Percentiles rank a stretch among this genome's conserved stretches.
These are phyloP conservation scores for Cercophora scortea DNA, from an alignment of 495 filamentous ascomycete genomes.

Conservation along the genomic window DNA sequence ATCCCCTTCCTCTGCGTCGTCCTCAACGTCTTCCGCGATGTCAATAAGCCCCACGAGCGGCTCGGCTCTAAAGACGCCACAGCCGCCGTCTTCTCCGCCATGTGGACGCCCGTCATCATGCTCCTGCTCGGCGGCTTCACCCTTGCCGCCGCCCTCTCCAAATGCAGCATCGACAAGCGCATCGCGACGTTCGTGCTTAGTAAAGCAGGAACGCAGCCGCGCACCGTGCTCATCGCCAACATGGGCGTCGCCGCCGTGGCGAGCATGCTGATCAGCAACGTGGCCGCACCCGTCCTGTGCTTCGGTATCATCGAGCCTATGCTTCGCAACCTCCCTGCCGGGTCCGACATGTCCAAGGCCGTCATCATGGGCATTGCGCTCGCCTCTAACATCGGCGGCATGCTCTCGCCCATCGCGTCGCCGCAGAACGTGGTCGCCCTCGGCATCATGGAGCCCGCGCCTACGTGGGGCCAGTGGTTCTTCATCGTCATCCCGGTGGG, in stretches of 20 bases:
- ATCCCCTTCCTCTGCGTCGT: conserved; percentile 92
- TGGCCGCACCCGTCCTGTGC: conserved; percentile 95
- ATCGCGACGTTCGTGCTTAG: conserved; percentile 96
- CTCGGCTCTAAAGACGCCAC: conserved; percentile 69
- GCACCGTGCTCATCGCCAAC: conserved; percentile 81
- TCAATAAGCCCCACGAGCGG: conserved; percentile 59
- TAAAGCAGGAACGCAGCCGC: conserved; percentile 86
- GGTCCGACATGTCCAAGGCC: conserved; percentile 87
- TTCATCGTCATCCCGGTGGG: conserved; percentile 91
- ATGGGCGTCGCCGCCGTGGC: conserved; percentile 98
- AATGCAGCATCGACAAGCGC: conserved; percentile 94
- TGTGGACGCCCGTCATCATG: conserved; percentile 99
- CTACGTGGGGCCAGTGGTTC: conserved; percentile 94
- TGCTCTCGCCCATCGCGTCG: conserved; percentile 91
- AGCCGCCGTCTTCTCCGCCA: conserved; percentile 76
- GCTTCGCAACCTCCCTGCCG: conserved; percentile 81
- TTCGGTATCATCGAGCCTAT: conserved; percentile 96
- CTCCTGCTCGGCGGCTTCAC: conserved; percentile 94
- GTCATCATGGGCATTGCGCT: conserved; percentile 95
- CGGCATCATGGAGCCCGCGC: conserved; percentile 83
- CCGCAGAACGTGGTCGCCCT: conserved; percentile 97
- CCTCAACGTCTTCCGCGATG: conserved; percentile 72
- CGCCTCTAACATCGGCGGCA: conserved; percentile 90
- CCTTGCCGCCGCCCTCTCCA: conserved; percentile 88
- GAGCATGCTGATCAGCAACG: conserved; percentile 99